Conservation (phyloP, 257 asterid genomes). For the Primulina eburnea region DNA sequence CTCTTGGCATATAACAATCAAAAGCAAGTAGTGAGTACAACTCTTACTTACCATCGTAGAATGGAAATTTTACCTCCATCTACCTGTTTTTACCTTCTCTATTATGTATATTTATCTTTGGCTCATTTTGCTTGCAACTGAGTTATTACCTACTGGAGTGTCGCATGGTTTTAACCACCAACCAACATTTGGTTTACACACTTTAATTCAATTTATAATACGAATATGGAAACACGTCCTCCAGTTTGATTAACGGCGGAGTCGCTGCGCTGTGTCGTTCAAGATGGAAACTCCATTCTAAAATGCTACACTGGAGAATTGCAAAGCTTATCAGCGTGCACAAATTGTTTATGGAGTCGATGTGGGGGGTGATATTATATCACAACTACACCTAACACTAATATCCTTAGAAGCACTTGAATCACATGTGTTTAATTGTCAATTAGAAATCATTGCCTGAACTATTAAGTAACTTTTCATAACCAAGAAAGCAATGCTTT, state of each 20-base stretch:
- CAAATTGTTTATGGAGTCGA: neutral
- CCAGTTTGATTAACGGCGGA: too few relatives aligned
- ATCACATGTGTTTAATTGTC: neutral
- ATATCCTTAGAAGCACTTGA: neutral
- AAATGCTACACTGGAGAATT: neutral
- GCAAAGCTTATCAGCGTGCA: too few relatives aligned
- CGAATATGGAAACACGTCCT: too few relatives aligned
- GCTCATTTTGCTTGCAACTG: slow-evolving; percentile 5
- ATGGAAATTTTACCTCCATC: slow-evolving; percentile 22
- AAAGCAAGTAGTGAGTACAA: slow-evolving; percentile 35
- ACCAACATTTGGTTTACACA: too few relatives aligned
- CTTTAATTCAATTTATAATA: too few relatives aligned
- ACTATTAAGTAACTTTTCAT: neutral
- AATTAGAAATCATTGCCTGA: neutral
- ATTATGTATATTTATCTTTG: slow-evolving; percentile 10
- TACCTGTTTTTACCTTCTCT: neutral
- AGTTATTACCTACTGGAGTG: too few relatives aligned
- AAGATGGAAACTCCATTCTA: neutral
- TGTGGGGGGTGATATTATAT: neutral
- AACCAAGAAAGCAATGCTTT: neutral
- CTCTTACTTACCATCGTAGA: slow-evolving; percentile 35
- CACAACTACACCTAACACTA: neutral
- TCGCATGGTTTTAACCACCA: too few relatives aligned
- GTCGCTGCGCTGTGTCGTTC: too few relatives aligned
- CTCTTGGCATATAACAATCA: slow-evolving; percentile 44